phyloP scores from a whole-genome alignment of 768 basidiomycete genomes.

The Tulasnella sp. region DNA sequence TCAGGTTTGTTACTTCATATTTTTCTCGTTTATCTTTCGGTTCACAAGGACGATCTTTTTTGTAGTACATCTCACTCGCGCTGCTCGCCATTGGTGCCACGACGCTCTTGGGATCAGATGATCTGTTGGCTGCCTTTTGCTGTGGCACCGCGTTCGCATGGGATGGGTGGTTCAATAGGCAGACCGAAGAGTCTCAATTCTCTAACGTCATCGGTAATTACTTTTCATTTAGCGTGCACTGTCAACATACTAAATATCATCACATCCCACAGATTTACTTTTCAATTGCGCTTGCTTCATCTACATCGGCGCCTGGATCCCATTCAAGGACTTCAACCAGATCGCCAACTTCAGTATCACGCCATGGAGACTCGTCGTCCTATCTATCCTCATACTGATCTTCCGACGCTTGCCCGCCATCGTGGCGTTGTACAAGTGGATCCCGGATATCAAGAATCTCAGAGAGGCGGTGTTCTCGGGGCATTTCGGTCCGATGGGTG shows the following conservation, averaged over 20 bases:
- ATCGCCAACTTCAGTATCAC: conserved; percentile 49
- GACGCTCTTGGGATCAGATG: conserved; percentile 81
- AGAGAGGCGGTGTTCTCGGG: conserved; percentile 90
- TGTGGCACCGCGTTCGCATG: conserved; percentile 95
- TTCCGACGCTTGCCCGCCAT: conserved; percentile 78
- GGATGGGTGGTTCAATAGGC: conserved; percentile 89
- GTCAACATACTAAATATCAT: conserved; percentile 8
- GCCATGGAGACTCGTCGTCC: conserved; percentile 75
- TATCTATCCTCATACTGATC: conserved; percentile 72
- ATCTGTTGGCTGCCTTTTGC: conserved; percentile 86
- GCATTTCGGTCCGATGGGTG: conserved; percentile 95
- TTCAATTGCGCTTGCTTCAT: conserved; percentile 93
- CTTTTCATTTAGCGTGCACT: neutral
- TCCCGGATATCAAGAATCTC: conserved; percentile 92
- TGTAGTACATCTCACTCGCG: conserved; percentile 60
- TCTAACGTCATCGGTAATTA: conserved; percentile 68
- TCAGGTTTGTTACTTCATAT: conserved; percentile 33
- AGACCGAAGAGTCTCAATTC: conserved; percentile 92
- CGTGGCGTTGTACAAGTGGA: conserved; percentile 77
- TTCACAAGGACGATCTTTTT: neutral
- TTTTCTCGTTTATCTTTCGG: conserved; percentile 26
- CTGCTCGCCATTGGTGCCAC: conserved; percentile 77
- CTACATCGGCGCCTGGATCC: conserved; percentile 96
- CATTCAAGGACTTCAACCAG: conserved; percentile 71
- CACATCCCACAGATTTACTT: conserved; percentile 42